phyloP scores from a whole-genome alignment of 305 asterid species.

The Rubia tinctorum region DNA sequence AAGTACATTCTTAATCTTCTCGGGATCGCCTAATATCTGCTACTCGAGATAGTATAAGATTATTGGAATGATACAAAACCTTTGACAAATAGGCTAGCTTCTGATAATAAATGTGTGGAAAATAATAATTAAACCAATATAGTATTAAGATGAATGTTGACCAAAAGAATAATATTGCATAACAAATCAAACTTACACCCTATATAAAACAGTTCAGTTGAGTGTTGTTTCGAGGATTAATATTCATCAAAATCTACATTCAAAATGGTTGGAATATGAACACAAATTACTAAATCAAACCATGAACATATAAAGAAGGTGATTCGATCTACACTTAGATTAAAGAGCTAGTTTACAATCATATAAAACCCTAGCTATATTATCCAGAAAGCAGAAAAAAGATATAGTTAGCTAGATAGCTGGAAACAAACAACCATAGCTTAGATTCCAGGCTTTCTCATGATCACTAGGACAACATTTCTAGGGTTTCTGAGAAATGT shows the following conservation, averaged over 20 bases:
- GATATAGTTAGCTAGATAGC: slow-evolving; percentile 22
- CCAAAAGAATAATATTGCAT: background rate
- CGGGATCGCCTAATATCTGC: slow-evolving; percentile 18
- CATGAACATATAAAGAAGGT: background rate
- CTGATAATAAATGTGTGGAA: slow-evolving; percentile 1
- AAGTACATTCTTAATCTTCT: slow-evolving; percentile 11
- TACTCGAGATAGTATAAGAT: background rate
- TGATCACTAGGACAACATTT: slow-evolving; percentile 33
- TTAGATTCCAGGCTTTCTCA: slow-evolving; percentile 20
- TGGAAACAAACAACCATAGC: slow-evolving; percentile 35
- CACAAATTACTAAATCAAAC: background rate
- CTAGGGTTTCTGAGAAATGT: slow-evolving; percentile 57
- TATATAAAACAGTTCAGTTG: background rate
- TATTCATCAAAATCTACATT: background rate
- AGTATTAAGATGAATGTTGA: background rate
- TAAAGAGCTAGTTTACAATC: background rate
- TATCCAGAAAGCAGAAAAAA: slow-evolving; percentile 37
- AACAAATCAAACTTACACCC: background rate
- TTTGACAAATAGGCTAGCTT: background rate
- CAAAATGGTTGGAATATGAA: background rate
- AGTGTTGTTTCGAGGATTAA: background rate
- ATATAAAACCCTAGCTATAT: background rate
- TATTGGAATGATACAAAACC: slow-evolving; percentile 12
- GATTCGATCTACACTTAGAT: slow-evolving; percentile 12
- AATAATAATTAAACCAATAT: background rate